phyloP scores from a whole-genome alignment of 306 rosid species.

The Ormosia emarginata region DNA sequence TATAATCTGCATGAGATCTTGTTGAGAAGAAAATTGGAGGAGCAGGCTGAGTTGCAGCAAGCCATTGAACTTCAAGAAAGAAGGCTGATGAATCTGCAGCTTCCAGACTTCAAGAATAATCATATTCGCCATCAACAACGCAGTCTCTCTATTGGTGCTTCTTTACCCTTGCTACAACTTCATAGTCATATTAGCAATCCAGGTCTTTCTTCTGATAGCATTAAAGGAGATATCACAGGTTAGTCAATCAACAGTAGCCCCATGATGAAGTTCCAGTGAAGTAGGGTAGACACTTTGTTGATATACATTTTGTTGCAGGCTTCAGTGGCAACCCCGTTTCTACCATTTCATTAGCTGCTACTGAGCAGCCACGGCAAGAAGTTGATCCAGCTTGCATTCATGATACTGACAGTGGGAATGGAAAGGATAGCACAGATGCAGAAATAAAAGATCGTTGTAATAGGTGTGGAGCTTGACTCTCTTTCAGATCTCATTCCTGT shows the following conservation, averaged over 20 bases:
- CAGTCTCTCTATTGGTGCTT: slow-evolving; percentile 57
- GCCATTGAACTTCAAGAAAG: slow-evolving; percentile 68
- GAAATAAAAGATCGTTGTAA: slow-evolving; percentile 26
- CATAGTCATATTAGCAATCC: slow-evolving; percentile 32
- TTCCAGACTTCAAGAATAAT: slow-evolving; percentile 56
- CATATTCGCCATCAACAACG: slow-evolving; percentile 47
- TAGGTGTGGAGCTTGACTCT: slow-evolving; percentile 28
- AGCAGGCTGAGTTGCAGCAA: slow-evolving; percentile 65
- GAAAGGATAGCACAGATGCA: slow-evolving; percentile 9
- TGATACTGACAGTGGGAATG: slow-evolving; percentile 16
- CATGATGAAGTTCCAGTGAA: not conserved
- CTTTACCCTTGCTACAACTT: slow-evolving; percentile 33
- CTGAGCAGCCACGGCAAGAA: slow-evolving; percentile 31
- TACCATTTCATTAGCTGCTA: slow-evolving; percentile 7
- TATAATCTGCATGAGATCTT: slow-evolving; percentile 51
- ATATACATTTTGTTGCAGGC: slow-evolving; percentile 36
- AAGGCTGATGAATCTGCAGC: slow-evolving; percentile 67
- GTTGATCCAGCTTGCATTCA: slow-evolving; percentile 17
- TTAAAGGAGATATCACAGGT: slow-evolving; percentile 48
- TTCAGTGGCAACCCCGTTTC: slow-evolving; percentile 18
- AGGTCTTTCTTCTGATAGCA: slow-evolving; percentile 37
- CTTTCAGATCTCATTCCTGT: not conserved
- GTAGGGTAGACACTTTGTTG: not conserved
- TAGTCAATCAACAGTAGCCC: not conserved
- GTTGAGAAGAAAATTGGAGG: slow-evolving; percentile 59